These are phyloP conservation scores for Pythium coloratum DNA, from an alignment of 352 stramenopile genomes.

Conservation along the genomic window DNA sequence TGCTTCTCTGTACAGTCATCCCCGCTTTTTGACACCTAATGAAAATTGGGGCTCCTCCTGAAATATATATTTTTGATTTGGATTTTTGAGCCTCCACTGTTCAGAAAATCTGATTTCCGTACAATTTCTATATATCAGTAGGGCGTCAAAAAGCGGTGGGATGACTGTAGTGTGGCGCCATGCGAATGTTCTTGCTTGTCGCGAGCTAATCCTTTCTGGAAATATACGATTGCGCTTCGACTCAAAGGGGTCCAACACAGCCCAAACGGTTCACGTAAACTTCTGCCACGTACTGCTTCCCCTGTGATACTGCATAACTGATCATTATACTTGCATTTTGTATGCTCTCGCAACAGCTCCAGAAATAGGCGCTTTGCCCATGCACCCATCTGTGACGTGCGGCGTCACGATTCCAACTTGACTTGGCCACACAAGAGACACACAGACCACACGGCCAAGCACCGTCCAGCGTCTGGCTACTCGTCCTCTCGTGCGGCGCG, in stretches of 20 bases:
- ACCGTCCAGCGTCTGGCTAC: neutral
- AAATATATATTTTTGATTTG: too few relatives aligned
- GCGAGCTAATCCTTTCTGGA: too few relatives aligned
- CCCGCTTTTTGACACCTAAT: too few relatives aligned
- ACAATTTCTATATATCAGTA: too few relatives aligned
- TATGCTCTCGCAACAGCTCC: conserved; percentile 15
- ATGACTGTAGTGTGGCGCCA: neutral
- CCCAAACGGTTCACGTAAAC: conserved; percentile 6
- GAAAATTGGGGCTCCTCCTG: too few relatives aligned
- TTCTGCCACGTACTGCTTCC: neutral
- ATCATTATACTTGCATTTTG: conserved; percentile 17
- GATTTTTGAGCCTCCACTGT: too few relatives aligned
- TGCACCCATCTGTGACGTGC: conserved; percentile 28
- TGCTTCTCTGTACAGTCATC: too few relatives aligned
- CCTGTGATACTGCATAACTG: conserved; percentile 22
- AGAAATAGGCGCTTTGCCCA: conserved; percentile 1
- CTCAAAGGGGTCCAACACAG: neutral
- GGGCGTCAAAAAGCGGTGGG: too few relatives aligned
- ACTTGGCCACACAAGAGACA: neutral
- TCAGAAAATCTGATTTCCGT: too few relatives aligned
- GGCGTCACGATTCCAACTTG: conserved; percentile 24
- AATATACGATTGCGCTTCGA: conserved; percentile 7
- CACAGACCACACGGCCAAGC: neutral
- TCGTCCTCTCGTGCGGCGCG: neutral
- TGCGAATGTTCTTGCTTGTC: neutral